Percentiles rank a stretch among this genome's conserved stretches.
Conservation (phyloP, 768 basidiomycete genomes). For the Suillus tomentosus region DNA sequence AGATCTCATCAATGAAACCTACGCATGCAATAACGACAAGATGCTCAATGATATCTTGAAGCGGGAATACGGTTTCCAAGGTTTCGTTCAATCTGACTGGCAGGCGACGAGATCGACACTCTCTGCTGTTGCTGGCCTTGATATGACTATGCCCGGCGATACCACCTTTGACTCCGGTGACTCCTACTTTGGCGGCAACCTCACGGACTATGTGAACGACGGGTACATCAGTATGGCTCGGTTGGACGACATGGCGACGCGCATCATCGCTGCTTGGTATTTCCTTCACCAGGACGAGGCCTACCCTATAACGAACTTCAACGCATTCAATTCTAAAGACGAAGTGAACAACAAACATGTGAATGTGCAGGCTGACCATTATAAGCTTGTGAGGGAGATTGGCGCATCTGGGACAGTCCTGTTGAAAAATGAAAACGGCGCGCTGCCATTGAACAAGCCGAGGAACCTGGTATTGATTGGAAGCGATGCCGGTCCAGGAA, state of each 20-base stretch:
- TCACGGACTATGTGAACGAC: conserved; percentile 69
- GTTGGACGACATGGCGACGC: conserved; percentile 80
- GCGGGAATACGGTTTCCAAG: conserved; percentile 75
- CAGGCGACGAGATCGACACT: conserved; percentile 62
- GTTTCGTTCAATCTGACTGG: conserved; percentile 81
- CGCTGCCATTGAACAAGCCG: conserved; percentile 57
- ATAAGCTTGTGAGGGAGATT: conserved; percentile 66
- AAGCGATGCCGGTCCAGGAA: conserved; percentile 59
- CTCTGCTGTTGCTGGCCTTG: conserved; percentile 59
- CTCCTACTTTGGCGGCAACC: conserved; percentile 67
- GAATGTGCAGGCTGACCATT: conserved; percentile 72
- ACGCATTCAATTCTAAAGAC: conserved; percentile 57
- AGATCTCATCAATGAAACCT: conserved; percentile 72
- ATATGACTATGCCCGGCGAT: conserved; percentile 76
- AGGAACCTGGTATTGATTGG: conserved; percentile 58
- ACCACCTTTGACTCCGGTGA: conserved; percentile 49
- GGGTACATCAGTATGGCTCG: conserved; percentile 67
- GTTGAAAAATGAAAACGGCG: conserved; percentile 65
- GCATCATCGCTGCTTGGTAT: conserved; percentile 76
- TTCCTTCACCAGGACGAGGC: conserved; percentile 55
- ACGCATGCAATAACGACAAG: conserved; percentile 75
- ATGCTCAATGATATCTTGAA: conserved; percentile 74
- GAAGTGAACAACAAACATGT: conserved; percentile 58
- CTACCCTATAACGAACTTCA: conserved; percentile 73
- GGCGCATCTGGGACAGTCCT: conserved; percentile 75